A percentile compares a stretch with the other conserved stretches of the same genome.
Evolutionary conservation across 2,329 filamentous ascomycete genomes (phyloP).

Genomic region (Colletotrichum sp.): DNA sequence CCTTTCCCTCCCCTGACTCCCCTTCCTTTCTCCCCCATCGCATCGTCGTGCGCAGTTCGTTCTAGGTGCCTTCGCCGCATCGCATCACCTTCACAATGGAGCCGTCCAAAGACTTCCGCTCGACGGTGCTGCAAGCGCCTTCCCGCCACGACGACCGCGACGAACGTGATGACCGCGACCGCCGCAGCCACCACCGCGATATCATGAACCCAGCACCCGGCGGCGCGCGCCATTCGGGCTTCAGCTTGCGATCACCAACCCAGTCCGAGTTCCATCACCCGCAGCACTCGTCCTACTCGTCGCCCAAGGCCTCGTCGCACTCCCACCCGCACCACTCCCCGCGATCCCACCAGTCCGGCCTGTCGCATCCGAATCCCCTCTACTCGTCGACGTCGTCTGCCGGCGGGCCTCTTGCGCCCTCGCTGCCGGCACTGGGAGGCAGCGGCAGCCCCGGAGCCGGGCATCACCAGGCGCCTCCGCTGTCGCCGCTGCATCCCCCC

Average conservation of each 20-base stretch:
- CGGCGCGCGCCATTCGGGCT: constrained; percentile 46
- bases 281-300: constrained; percentile 32
- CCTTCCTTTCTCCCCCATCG: not conserved
- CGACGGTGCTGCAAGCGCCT: constrained; percentile 54
- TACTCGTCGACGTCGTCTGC: constrained; percentile 35
- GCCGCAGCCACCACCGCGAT: constrained; percentile 47
- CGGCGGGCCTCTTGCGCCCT: constrained; percentile 23
- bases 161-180: constrained; percentile 29
- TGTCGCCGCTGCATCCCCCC: constrained; percentile 50
- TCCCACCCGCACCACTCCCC: constrained; percentile 30
- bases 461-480: constrained; percentile 29
- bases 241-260: constrained; percentile 56
- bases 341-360: constrained; percentile 24
- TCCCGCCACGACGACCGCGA: constrained; percentile 44
- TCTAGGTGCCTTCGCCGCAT: not conserved
- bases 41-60: not conserved
- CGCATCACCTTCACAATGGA: constrained; percentile 42
- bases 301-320: constrained; percentile 27
- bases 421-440: constrained; percentile 10
- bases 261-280: constrained; percentile 43
- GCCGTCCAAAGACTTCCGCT: constrained; percentile 46
- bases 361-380: constrained; percentile 34
- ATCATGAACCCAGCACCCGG: constrained; percentile 44
- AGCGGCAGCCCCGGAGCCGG: constrained; percentile 25
- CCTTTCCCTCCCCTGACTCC: not conserved